These are phyloP conservation scores for Psilocybe azurescens DNA, from an alignment of 768 basidiomycete species.

Conservation along the genomic window DNA sequence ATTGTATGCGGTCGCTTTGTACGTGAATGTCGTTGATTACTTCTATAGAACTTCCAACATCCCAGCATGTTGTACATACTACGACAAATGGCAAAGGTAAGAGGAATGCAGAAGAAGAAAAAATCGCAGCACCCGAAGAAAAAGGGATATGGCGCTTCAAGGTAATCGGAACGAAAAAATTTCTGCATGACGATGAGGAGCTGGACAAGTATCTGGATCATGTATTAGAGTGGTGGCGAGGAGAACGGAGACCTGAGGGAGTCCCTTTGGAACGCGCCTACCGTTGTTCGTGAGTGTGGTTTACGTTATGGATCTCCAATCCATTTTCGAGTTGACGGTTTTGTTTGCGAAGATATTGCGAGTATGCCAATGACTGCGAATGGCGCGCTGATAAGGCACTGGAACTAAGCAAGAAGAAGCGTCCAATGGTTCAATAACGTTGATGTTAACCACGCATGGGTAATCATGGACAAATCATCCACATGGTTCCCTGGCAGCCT, in stretches of 20 bases:
- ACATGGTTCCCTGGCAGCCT: too few relatives aligned
- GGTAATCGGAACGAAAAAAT: conserved; percentile 71
- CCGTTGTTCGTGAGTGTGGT: conserved; percentile 67
- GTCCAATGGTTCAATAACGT: background rate
- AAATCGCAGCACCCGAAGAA: conserved; percentile 3
- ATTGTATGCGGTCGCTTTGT: background rate
- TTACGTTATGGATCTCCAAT: background rate
- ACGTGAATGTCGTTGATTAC: background rate
- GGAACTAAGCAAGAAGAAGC: conserved; percentile 34
- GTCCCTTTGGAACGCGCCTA: conserved; percentile 63
- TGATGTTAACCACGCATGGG: too few relatives aligned
- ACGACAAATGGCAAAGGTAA: conserved; percentile 5
- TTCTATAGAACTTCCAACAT: background rate
- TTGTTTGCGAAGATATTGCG: conserved; percentile 57
- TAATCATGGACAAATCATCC: too few relatives aligned
- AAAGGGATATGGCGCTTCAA: conserved; percentile 31
- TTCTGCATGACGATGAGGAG: conserved; percentile 55
- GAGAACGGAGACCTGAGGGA: conserved; percentile 69
- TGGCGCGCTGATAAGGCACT: conserved; percentile 69
- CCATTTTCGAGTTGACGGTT: background rate
- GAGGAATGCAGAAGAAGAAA: conserved; percentile 2
- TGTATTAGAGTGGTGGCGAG: conserved; percentile 79
- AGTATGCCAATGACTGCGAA: conserved; percentile 79
- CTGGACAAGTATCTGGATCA: conserved; percentile 59
- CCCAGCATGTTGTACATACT: background rate